A percentile compares a stretch with the other conserved stretches of the same genome.
Conservation (phyloP, 768 basidiomycete species). For the Coprinopsis sp. region DNA sequence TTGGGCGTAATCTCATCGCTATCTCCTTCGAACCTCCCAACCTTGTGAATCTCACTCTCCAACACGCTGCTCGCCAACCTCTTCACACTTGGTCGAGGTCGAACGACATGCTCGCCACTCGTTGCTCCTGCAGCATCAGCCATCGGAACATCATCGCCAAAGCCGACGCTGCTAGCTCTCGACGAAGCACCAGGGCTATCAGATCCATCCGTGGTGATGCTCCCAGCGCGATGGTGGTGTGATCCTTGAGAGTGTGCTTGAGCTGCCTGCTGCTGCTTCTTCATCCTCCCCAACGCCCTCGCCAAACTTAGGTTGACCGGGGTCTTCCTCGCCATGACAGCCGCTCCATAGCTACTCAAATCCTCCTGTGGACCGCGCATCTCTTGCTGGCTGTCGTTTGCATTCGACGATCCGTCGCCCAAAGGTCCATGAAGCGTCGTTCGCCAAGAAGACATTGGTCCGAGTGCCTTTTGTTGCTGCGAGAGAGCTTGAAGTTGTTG, state of each 20-base stretch:
- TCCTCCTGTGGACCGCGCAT: conserved; percentile 45
- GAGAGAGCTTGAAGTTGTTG: conserved; percentile 12
- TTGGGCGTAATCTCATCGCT: conserved; percentile 10
- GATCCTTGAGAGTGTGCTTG: not conserved
- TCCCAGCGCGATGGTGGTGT: not conserved
- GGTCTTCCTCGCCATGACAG: conserved; percentile 64
- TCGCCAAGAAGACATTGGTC: conserved; percentile 25
- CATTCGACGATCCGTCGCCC: not conserved
- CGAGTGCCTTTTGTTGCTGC: conserved; percentile 12
- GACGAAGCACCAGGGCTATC: conserved; percentile 15
- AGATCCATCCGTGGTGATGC: not conserved
- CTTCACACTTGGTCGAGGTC: conserved; percentile 63
- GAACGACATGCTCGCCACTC: conserved; percentile 22
- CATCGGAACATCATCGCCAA: conserved; percentile 20
- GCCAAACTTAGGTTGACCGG: conserved; percentile 55
- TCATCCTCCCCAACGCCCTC: conserved; percentile 20
- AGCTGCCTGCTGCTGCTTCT: not conserved
- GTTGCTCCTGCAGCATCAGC: conserved; percentile 15
- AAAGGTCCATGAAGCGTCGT: conserved; percentile 34
- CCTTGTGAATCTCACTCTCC: conserved; percentile 54
- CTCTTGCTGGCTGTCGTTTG: not conserved
- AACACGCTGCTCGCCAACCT: conserved; percentile 68
- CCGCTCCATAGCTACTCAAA: conserved; percentile 67
- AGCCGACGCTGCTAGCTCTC: conserved; percentile 27
- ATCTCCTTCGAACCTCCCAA: conserved; percentile 35